Evolutionary conservation across 2,329 filamentous ascomycete species (phyloP).

Genomic region (Chrysosporium queenslandicum): DNA sequence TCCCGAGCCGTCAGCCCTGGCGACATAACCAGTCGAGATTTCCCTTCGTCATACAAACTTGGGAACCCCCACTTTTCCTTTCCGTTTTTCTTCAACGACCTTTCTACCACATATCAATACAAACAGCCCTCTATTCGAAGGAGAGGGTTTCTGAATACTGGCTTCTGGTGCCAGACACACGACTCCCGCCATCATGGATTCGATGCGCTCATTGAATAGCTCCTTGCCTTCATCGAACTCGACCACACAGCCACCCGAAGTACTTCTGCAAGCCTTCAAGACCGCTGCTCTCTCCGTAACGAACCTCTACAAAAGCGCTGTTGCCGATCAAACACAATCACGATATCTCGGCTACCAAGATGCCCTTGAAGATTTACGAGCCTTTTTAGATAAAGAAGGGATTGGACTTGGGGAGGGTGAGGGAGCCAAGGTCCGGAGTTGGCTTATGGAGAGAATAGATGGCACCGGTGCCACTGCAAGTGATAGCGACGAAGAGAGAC

Average conservation of each 20-base stretch:
- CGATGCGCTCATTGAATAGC: slow-evolving; percentile 53
- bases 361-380: slow-evolving; percentile 79
- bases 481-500: slow-evolving; percentile 39
- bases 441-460: slow-evolving; percentile 44
- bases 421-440: slow-evolving; percentile 55
- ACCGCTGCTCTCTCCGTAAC: slow-evolving; percentile 87
- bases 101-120: background rate
- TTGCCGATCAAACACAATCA: slow-evolving; percentile 63
- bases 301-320: slow-evolving; percentile 88
- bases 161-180: background rate
- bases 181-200: slow-evolving; percentile 44
- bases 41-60: background rate
- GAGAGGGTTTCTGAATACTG: background rate
- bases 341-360: slow-evolving; percentile 83
- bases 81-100: slow-evolving; percentile 1
- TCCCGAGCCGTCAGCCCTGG: background rate
- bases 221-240: slow-evolving; percentile 48
- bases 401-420: slow-evolving; percentile 72
- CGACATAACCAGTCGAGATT: background rate
- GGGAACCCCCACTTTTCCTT: slow-evolving; percentile 10
- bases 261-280: slow-evolving; percentile 79
- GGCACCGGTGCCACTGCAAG: slow-evolving; percentile 30
- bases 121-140: background rate
- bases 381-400: slow-evolving; percentile 72
- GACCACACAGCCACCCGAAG: slow-evolving; percentile 38